Evolutionary conservation across 805 yeast species (phyloP).

Genomic region (Wickerhamiella dianesei): DNA sequence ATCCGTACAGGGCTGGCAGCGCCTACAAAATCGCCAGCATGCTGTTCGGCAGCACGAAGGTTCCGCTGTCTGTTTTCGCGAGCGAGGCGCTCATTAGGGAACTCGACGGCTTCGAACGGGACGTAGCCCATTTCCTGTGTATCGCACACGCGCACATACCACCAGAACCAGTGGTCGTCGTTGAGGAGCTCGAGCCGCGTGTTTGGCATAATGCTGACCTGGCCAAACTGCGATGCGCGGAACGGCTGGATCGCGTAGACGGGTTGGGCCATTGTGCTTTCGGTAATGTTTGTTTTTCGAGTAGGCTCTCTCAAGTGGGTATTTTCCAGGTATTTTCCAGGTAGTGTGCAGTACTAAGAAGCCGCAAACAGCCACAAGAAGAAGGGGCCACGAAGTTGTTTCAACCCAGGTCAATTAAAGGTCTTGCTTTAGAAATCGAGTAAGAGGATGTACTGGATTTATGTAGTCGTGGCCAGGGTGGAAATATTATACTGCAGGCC

Average conservation of each 20-base stretch:
- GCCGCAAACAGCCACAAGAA: too few species aligned
- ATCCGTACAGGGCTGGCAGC: neutral
- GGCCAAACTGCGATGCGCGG: conserved; percentile 85
- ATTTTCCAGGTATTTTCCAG: too few species aligned
- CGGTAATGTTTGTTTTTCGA: neutral
- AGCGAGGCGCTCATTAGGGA: conserved; percentile 82
- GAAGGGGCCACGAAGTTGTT: too few species aligned
- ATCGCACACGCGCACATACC: conserved; percentile 55
- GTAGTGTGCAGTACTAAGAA: too few species aligned
- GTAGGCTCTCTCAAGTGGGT: too few species aligned
- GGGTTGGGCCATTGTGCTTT: neutral
- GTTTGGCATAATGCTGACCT: conserved; percentile 63
- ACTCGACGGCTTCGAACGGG: conserved; percentile 91
- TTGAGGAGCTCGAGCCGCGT: conserved; percentile 72
- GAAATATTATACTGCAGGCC: neutral
- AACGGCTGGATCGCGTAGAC: conserved; percentile 80
- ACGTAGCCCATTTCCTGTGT: conserved; percentile 80
- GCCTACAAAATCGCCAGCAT: neutral
- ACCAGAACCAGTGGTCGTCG: conserved; percentile 93
- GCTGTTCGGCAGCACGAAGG: conserved; percentile 5
- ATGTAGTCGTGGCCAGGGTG: too few species aligned
- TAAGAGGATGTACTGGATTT: too few species aligned
- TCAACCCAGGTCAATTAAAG: too few species aligned
- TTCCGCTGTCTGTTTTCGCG: conserved; percentile 85
- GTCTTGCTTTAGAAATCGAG: too few species aligned